Base-by-base conservation (phyloP, 192 early-diverging fungal genomes). In the Anaeromyces robustus region DNA sequence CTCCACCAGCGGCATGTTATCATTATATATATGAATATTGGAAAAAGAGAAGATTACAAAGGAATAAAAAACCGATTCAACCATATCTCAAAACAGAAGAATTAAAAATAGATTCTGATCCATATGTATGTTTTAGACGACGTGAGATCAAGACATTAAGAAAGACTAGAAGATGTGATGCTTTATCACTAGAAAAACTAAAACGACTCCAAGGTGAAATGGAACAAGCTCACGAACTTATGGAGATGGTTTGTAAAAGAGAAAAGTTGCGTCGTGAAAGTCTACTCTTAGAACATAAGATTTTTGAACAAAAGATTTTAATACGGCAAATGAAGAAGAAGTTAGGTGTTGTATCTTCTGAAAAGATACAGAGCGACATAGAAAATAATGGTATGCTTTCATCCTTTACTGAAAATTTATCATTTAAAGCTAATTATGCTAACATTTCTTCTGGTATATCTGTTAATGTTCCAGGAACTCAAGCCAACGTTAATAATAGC, bases 41-140 rank as follows among this genome's bases (percentile, higher is more conserved):
- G 92, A 85, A 85, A 39, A 79, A 82, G 29, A 81, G 87, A 28
- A 82, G 92, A 18, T 86, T 86, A 77, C 77, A 82, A 19, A 81
- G 87, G 5, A 81, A 81, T 59, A 86, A 90, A 34, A 87, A 87
- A 59, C 43, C 86, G 14, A 87, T 95, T 77, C 87, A 87, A 12
- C 92, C 93, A 30, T 85, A 83, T 77, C 30, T 95, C 29, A 90
- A 88, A 87, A 81, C 81, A n/a, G 31, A 39, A 34, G 78, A 78
- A 39, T 39, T 86, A 12, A 89, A 89, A 77, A 85, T 92, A 68
- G 96, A 98, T 80, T 86, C 87, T 30, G 94, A 98, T 83, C 96
- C 97, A 18, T 99, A 97, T 84, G 91, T 97, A 29, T 99, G 97
- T 83, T 99, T 99, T 89, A 93, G 97, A 78, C 93, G 94, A 77